Conservation (phyloP, 2,329 filamentous ascomycete species). For the Apiospora sp. region DNA sequence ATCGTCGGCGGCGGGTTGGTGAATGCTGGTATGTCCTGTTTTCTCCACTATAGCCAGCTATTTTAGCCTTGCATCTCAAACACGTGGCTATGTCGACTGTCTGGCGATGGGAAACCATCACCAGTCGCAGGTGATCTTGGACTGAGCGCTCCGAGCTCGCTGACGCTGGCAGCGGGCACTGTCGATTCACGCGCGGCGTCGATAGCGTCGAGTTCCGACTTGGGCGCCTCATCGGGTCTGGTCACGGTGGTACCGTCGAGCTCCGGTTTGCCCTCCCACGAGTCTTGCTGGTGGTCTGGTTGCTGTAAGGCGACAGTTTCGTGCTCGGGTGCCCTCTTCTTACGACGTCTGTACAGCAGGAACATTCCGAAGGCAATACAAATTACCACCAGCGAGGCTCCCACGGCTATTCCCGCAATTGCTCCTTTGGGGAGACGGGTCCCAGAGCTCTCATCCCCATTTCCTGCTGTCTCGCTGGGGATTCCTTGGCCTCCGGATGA, state of each 20-base stretch:
- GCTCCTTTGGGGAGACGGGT: not conserved
- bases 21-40: not conserved
- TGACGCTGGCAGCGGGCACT: not conserved
- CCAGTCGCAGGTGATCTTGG: not conserved
- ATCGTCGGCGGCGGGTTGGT: not conserved
- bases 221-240: not conserved
- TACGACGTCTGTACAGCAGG: not conserved
- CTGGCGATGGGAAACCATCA: not conserved
- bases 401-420: not conserved
- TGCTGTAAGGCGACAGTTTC: not conserved
- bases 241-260: not conserved
- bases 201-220: not conserved
- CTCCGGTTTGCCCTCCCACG: constrained; percentile 7
- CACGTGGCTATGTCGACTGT: constrained; percentile 4
- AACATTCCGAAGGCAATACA: not conserved
- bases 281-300: not conserved
- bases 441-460: too few species aligned
- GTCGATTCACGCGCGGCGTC: not conserved
- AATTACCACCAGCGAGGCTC: not conserved
- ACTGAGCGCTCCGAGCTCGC: not conserved
- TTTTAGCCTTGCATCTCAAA: constrained; percentile 4
- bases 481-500: not conserved
- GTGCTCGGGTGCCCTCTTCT: not conserved
- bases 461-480: not conserved
- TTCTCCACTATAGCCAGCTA: not conserved